Percentiles rank a stretch among this genome's conserved stretches.
Conservation (phyloP, 2,329 filamentous ascomycete genomes). For the Ophiostoma australiae region DNA sequence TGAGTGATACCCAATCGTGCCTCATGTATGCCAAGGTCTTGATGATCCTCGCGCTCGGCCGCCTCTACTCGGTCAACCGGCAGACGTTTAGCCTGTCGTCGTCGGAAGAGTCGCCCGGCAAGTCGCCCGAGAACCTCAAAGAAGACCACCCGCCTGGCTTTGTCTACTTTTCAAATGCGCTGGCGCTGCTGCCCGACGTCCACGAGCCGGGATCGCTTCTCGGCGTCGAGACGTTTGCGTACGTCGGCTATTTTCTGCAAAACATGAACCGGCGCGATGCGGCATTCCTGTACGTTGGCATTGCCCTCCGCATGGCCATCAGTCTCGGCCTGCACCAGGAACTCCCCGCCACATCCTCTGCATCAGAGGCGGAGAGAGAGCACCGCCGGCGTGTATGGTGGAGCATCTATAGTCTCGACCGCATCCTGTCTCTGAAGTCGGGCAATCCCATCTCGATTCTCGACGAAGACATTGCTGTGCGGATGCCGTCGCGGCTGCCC, state of each 20-base stretch:
- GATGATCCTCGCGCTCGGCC: slow-evolving; percentile 50
- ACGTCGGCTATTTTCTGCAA: slow-evolving; percentile 54
- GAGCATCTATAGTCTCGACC: slow-evolving; percentile 53
- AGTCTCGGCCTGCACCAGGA: slow-evolving; percentile 54
- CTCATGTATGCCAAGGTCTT: slow-evolving; percentile 49
- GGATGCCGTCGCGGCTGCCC: slow-evolving; percentile 35
- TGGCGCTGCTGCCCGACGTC: slow-evolving; percentile 50
- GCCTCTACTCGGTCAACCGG: slow-evolving; percentile 54
- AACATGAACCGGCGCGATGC: slow-evolving; percentile 52
- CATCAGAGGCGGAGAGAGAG: slow-evolving; percentile 41
- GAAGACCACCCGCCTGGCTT: slow-evolving; percentile 47
- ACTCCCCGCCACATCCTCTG: slow-evolving; percentile 31
- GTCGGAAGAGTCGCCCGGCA: background rate
- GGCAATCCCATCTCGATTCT: slow-evolving; percentile 52
- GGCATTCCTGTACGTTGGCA: slow-evolving; percentile 50
- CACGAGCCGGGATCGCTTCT: slow-evolving; percentile 52
- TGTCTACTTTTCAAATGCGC: slow-evolving; percentile 48
- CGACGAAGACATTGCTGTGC: slow-evolving; percentile 49
- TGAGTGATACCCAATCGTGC: slow-evolving; percentile 43
- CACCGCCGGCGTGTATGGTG: slow-evolving; percentile 51
- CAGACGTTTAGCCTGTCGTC: background rate
- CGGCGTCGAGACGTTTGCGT: slow-evolving; percentile 51
- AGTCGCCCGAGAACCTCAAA: background rate
- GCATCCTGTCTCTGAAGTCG: slow-evolving; percentile 49
- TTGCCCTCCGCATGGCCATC: slow-evolving; percentile 54